Evolutionary conservation across 441 rosid genomes (phyloP).

Genomic region (Brassica balearica): DNA sequence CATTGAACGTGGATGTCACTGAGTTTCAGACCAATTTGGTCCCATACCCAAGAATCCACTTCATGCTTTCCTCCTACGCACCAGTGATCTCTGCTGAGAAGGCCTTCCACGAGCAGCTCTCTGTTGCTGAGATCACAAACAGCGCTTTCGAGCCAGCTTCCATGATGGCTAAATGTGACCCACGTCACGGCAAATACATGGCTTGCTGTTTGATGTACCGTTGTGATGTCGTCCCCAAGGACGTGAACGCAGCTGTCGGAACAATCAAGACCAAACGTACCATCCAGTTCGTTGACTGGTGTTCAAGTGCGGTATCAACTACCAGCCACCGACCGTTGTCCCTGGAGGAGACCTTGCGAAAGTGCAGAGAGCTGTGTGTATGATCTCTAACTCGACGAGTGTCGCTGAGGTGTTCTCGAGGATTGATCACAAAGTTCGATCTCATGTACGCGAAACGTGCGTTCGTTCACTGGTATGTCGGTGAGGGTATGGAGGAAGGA

Average conservation of each 20-base stretch:
- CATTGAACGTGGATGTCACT: not conserved
- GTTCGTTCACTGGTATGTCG: not conserved
- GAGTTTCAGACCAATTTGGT: not conserved
- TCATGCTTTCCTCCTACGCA: not conserved
- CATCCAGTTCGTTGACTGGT: conserved; percentile 5
- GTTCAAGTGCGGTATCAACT: not conserved
- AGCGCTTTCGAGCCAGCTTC: not conserved
- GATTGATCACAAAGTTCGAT: not conserved
- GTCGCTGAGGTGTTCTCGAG: not conserved
- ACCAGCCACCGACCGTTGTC: not conserved
- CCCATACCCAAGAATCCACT: conserved; percentile 3
- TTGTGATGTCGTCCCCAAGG: not conserved
- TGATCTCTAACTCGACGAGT: not conserved
- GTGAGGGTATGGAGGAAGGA: conserved; percentile 1
- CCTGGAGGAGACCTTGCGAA: not conserved
- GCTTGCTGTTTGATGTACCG: not conserved
- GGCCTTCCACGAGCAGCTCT: not conserved
- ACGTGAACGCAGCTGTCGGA: not conserved
- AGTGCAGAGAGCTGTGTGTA: not conserved
- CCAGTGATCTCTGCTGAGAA: not conserved
- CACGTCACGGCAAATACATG: not conserved
- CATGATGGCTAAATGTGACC: not conserved
- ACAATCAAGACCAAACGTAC: not conserved
- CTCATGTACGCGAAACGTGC: not conserved
- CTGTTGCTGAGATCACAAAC: not conserved